Conservation (phyloP, 2,329 filamentous ascomycete genomes). For the Parastagonospora avenae region DNA sequence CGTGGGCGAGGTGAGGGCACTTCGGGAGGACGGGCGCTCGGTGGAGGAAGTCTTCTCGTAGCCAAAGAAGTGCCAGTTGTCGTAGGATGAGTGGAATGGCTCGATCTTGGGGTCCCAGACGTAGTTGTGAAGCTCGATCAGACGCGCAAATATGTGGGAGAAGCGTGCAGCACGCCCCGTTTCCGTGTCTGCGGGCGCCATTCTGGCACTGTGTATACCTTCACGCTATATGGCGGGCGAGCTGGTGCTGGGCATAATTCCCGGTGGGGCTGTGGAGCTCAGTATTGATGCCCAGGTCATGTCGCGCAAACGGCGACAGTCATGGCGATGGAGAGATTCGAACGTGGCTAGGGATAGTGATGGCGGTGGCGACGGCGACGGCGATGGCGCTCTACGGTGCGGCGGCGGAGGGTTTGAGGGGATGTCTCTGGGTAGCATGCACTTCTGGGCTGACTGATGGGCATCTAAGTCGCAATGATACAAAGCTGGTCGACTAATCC, state of each 20-base stretch:
- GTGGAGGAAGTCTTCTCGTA: constrained; percentile 28
- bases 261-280: neutral
- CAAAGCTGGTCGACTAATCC: too few species aligned
- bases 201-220: constrained; percentile 14
- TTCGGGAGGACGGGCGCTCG: constrained; percentile 31
- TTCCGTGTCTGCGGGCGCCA: constrained; percentile 16
- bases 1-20: constrained; percentile 27
- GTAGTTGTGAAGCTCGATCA: constrained; percentile 48
- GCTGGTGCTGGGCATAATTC: neutral
- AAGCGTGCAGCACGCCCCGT: constrained; percentile 30
- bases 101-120: constrained; percentile 48
- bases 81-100: constrained; percentile 70
- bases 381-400: too few species aligned
- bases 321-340: too few species aligned
- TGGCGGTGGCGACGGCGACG: too few species aligned
- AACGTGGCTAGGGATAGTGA: too few species aligned
- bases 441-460: too few species aligned
- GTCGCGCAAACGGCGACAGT: too few species aligned
- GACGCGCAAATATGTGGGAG: constrained; percentile 40
- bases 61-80: constrained; percentile 74
- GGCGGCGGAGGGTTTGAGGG: too few species aligned
- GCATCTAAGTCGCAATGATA: too few species aligned
- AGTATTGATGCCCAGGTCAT: too few species aligned
- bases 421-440: too few species aligned
- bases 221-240: neutral